Evolutionary conservation across 208 protist species (phyloP).

Genomic region (Trypanosoma congolense): DNA sequence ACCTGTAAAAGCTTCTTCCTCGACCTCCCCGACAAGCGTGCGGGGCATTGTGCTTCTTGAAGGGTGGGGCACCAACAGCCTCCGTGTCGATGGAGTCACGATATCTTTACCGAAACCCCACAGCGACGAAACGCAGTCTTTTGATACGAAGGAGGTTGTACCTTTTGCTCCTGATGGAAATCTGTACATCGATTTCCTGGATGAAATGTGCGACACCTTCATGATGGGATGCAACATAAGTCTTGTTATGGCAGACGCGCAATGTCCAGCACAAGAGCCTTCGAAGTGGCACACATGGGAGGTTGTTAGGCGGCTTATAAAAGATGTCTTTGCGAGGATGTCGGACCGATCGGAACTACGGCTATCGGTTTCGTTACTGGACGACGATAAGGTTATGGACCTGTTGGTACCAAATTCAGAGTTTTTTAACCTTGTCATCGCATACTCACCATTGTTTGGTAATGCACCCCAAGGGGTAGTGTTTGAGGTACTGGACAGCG

Average conservation of each 20-base stretch:
- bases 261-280: conserved; percentile 33
- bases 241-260: conserved; percentile 63
- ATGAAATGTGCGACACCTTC: conserved; percentile 61
- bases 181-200: conserved; percentile 37
- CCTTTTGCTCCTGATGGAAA: conserved; percentile 35
- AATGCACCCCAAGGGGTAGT: conserved; percentile 57
- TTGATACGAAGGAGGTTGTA: conserved; percentile 60
- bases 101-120: conserved; percentile 37
- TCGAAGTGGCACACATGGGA: conserved; percentile 64
- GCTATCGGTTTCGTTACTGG: conserved; percentile 54
- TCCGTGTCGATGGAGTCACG: conserved; percentile 58
- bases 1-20: conserved; percentile 28
- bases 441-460: conserved; percentile 66
- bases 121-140: conserved; percentile 60
- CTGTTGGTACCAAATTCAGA: conserved; percentile 26
- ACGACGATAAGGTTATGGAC: conserved; percentile 72
- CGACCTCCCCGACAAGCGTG: conserved; percentile 43
- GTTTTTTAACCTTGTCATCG: conserved; percentile 37
- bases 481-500: conserved; percentile 51
- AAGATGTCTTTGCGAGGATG: conserved; percentile 46
- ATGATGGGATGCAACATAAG: conserved; percentile 52
- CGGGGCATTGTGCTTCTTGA: conserved; percentile 55
- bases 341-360: conserved; percentile 31
- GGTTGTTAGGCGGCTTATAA: conserved; percentile 46
- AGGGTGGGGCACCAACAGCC: conserved; percentile 7